Evolutionary conservation across 1,139 yeast species (phyloP), one percentile per base, ranked within the genome.

Genomic region (Blastobotrys persicus): DNA sequence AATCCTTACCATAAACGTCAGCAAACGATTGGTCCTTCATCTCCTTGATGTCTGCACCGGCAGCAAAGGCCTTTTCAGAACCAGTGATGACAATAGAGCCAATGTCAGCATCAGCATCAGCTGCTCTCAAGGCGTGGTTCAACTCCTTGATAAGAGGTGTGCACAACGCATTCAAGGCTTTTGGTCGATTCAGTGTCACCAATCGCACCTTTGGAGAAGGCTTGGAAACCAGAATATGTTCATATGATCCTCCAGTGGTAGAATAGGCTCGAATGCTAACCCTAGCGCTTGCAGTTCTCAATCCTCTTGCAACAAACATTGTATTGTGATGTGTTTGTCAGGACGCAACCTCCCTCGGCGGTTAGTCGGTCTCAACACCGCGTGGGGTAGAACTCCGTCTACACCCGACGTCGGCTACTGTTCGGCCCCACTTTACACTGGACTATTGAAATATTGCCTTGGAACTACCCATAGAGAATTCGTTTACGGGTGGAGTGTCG

Each of bases 111-210:
- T 75, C 74, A 16, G 54, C 46, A 49, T 75, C 77, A 2, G 76
- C 75, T 11, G 59, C 62, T 13, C 44, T 42, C 42, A 76, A 59
- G 4, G 77, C 79, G 11, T 61, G 61, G 57, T 74, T 65, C 17
- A 76, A 59, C 55, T 76, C 80, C 7, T 40, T 48, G 51, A 76
- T 64, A 17, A 76, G 76, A 2, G 69, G 76, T 2, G 78, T 75
- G 60, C 72, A 77, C 58, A 84, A 72, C 7, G 91, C 88, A 64
- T 85, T 85, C 56, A 84, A 75, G 42, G 80, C 81, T 56, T 73
- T 70, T 33, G 91, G 88, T 42, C 85, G 72, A 68, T 84, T 81
- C 51, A 84, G 67, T 20, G 83, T 78, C 57, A 84, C 79, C 50
- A 69, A 68, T 1, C 72, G 62, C 13, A 76, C 79, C 13, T 76